Evolutionary conservation across 2,329 filamentous ascomycete species (phyloP).

Genomic region (Microcyclospora pomicola): DNA sequence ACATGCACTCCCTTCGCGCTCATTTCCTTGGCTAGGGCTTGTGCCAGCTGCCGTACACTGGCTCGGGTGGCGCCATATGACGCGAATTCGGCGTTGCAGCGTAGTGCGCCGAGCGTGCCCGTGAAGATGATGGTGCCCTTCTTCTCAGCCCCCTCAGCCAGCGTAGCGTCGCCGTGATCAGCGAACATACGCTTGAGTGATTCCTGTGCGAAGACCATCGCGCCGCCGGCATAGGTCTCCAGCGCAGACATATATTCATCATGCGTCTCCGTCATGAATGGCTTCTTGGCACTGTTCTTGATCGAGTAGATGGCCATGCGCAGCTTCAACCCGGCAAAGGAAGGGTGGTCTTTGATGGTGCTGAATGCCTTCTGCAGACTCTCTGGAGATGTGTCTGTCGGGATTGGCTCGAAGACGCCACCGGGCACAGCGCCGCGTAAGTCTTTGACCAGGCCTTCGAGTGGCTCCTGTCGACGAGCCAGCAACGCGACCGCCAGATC

Average conservation of each 20-base stretch:
- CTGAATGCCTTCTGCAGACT: conserved; percentile 36
- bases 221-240: conserved; percentile 40
- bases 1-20: conserved; percentile 44
- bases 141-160: conserved; percentile 35
- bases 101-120: conserved; percentile 36
- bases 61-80: conserved; percentile 42
- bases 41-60: conserved; percentile 41
- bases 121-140: conserved; percentile 47
- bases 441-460: conserved; percentile 29
- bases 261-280: conserved; percentile 41
- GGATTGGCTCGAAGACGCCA: conserved; percentile 38
- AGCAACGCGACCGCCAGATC: conserved; percentile 44
- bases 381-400: conserved; percentile 36
- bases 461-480: conserved; percentile 34
- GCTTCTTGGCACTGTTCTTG: conserved; percentile 41
- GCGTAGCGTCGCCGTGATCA: conserved; percentile 35
- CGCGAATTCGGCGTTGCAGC: conserved; percentile 40
- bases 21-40: conserved; percentile 43
- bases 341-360: conserved; percentile 35
- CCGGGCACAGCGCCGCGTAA: conserved; percentile 29
- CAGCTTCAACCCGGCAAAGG: conserved; percentile 38
- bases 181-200: conserved; percentile 38
- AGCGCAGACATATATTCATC: conserved; percentile 36
- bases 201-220: conserved; percentile 43
- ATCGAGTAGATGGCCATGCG: conserved; percentile 42